Evolutionary conservation across 1,284 basidiomycete genomes (phyloP).

Genomic region (Ustilago loliicola): DNA sequence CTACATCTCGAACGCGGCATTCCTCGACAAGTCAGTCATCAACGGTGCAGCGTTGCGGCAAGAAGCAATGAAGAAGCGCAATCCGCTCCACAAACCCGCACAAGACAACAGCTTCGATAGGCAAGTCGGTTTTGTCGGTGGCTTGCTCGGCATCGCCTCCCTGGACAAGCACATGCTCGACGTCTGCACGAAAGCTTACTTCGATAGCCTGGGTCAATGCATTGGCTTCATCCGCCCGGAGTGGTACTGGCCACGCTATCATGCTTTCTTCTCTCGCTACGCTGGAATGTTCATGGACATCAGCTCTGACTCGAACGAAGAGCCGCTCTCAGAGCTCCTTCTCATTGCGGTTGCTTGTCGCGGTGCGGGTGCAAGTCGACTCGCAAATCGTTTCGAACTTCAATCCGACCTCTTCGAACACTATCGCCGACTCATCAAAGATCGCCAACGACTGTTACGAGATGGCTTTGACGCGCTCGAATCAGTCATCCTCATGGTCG

Average conservation of each 20-base stretch:
- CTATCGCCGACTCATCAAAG: slow-evolving; percentile 37
- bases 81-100: slow-evolving; percentile 27
- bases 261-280: slow-evolving; percentile 35
- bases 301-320: background rate
- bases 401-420: slow-evolving; percentile 30
- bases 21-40: slow-evolving; percentile 11
- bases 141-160: slow-evolving; percentile 35
- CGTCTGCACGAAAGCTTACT: slow-evolving; percentile 33
- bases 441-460: slow-evolving; percentile 31
- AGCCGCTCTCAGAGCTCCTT: slow-evolving; percentile 40
- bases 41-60: background rate
- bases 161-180: slow-evolving; percentile 43
- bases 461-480: slow-evolving; percentile 40
- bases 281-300: slow-evolving; percentile 11
- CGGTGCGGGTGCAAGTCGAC: slow-evolving; percentile 20
- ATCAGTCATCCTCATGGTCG: slow-evolving; percentile 36
- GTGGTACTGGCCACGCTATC: slow-evolving; percentile 45
- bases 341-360: slow-evolving; percentile 38
- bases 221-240: slow-evolving; percentile 44
- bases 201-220: slow-evolving; percentile 34
- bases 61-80: slow-evolving; percentile 12
- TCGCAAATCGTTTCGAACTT: slow-evolving; percentile 43
- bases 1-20: slow-evolving; percentile 15
- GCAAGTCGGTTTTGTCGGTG: slow-evolving; percentile 42
- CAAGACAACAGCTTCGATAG: background rate